Evolutionary conservation across 306 rosid species (phyloP).

Genomic region (Astragalus membranaceus): DNA sequence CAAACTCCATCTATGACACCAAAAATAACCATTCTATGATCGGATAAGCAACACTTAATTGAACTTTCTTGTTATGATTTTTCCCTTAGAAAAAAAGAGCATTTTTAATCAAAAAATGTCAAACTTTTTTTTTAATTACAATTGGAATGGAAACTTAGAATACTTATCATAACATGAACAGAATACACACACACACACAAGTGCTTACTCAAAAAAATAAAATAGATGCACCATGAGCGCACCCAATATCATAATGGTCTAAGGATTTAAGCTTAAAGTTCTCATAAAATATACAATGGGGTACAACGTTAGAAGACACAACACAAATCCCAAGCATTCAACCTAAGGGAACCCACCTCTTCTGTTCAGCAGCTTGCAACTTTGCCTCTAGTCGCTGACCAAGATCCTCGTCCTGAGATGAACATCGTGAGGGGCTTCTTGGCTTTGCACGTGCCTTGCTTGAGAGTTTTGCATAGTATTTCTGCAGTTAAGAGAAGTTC

Average conservation of each 20-base stretch:
- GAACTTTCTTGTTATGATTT: too few relatives aligned
- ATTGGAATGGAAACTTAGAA: too few relatives aligned
- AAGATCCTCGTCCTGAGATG: slow-evolving; percentile 67
- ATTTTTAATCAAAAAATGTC: too few relatives aligned
- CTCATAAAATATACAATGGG: neutral
- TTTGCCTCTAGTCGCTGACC: slow-evolving; percentile 88
- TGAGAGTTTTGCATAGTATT: slow-evolving; percentile 65
- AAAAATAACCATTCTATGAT: neutral
- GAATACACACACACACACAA: too few relatives aligned
- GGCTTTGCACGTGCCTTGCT: slow-evolving; percentile 87
- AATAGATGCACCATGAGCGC: neutral
- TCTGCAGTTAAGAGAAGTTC: slow-evolving; percentile 38
- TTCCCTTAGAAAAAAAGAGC: neutral
- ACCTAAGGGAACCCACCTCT: slow-evolving; percentile 43
- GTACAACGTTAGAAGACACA: neutral
- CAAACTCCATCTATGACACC: neutral
- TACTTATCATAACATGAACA: too few relatives aligned
- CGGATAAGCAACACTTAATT: neutral
- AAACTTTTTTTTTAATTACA: too few relatives aligned
- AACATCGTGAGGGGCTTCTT: slow-evolving; percentile 64
- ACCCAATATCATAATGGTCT: neutral
- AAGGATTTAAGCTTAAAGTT: neutral
- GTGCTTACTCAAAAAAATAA: too few relatives aligned
- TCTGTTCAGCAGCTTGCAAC: slow-evolving; percentile 88
- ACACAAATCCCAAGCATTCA: neutral